A percentile compares a stretch with the other conserved stretches of the same genome.
phyloP scores from a whole-genome alignment of 176 grass and related monocot species.

The Aegilops tauschii region DNA sequence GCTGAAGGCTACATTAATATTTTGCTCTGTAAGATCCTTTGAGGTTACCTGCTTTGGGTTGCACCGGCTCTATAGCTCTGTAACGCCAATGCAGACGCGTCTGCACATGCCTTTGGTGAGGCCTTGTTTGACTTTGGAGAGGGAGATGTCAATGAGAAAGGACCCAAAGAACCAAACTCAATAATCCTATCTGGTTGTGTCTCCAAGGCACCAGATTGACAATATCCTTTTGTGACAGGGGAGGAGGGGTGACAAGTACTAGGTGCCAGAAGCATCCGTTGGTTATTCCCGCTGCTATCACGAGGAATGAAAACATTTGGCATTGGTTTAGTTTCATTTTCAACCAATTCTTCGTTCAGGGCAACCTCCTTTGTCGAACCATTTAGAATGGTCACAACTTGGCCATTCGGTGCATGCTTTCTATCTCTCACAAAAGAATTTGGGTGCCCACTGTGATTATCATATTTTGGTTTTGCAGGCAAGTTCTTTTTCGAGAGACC shows the following conservation, averaged over 20 bases:
- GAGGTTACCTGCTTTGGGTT: conserved; percentile 41
- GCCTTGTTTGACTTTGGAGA: conserved; percentile 28
- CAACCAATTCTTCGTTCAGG: background rate
- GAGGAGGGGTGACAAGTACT: background rate
- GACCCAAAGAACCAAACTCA: conserved; percentile 61
- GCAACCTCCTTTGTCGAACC: background rate
- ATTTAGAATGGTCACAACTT: background rate
- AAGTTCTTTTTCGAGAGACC: conserved; percentile 24
- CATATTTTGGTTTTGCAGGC: conserved; percentile 15
- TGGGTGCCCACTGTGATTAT: background rate
- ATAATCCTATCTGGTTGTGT: conserved; percentile 17
- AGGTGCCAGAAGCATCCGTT: background rate
- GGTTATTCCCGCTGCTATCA: background rate
- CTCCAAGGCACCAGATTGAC: background rate
- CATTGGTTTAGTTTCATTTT: conserved; percentile 2
- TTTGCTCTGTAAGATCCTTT: background rate
- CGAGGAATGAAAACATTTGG: background rate
- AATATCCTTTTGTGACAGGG: conserved; percentile 10
- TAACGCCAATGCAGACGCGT: background rate
- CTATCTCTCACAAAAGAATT: conserved; percentile 6
- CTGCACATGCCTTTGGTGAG: background rate
- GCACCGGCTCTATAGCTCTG: background rate
- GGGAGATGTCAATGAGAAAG: conserved; percentile 39
- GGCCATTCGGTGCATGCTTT: background rate
- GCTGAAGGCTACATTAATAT: background rate